These are phyloP conservation scores for Sonneratia alba DNA, from an alignment of 345 rosid genomes.

Conservation along the genomic window DNA sequence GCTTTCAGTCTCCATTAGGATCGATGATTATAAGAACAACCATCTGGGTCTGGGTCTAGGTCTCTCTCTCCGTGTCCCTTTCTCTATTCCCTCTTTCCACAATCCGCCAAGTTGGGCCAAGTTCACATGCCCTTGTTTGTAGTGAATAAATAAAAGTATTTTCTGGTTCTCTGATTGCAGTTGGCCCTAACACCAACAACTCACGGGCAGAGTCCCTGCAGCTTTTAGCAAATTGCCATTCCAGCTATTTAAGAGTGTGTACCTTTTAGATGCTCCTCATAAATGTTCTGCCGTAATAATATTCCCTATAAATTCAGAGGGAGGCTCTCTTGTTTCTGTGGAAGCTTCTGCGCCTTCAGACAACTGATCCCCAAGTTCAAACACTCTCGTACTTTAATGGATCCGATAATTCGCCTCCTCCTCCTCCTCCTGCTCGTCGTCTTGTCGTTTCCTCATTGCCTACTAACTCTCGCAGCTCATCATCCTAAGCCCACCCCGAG, in stretches of 20 bases:
- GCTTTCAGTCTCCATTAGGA: background rate
- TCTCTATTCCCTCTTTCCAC: conserved; percentile 10
- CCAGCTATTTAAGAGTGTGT: conserved; percentile 1
- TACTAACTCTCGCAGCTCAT: conserved; percentile 11
- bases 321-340: conserved; percentile 6
- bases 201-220: conserved; percentile 53
- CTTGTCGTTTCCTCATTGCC: conserved; percentile 19
- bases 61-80: background rate
- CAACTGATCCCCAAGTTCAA: conserved; percentile 16
- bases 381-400: conserved; percentile 22
- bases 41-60: conserved; percentile 7
- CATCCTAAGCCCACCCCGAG: conserved; percentile 4
- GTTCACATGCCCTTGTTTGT: conserved; percentile 90
- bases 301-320: background rate
- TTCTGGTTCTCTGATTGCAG: conserved; percentile 16
- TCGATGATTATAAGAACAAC: background rate
- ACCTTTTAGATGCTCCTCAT: conserved; percentile 9
- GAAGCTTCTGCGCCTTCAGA: conserved; percentile 27
- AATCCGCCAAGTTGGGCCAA: conserved; percentile 25
- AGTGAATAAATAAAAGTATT: conserved; percentile 33
- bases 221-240: background rate
- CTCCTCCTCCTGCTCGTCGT: conserved; percentile 33
- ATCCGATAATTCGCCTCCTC: conserved; percentile 23
- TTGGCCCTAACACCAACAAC: conserved; percentile 39
- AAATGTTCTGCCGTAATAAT: background rate